A percentile compares a stretch with the other conserved stretches of the same genome.
These are phyloP conservation scores for Kitagawia praeruptora DNA, from an alignment of 129 eudicot species.

Conservation along the genomic window DNA sequence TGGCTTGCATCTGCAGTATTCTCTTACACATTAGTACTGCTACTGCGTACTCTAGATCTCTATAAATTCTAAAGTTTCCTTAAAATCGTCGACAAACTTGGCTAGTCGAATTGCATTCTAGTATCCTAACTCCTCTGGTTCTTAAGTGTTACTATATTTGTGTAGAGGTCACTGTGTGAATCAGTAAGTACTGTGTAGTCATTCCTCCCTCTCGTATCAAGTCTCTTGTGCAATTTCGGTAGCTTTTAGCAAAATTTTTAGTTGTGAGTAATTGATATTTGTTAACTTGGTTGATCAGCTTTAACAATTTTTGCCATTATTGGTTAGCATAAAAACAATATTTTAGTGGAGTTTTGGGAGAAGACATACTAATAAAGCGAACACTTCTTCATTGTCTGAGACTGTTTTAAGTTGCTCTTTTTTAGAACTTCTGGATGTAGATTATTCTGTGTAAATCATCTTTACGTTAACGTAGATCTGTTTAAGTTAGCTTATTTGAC, in stretches of 20 bases:
- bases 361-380: too few relatives aligned
- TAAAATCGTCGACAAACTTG: not conserved
- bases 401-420: too few relatives aligned
- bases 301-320: not conserved
- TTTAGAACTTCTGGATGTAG: too few relatives aligned
- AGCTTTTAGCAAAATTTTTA: not conserved
- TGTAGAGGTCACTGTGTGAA: not conserved
- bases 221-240: not conserved
- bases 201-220: not conserved
- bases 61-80: not conserved
- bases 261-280: not conserved
- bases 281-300: not conserved
- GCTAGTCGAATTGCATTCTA: not conserved
- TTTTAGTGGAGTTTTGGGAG: not conserved
- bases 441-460: too few relatives aligned
- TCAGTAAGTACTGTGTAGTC: not conserved
- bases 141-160: not conserved
- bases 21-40: not conserved
- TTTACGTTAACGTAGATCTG: not conserved
- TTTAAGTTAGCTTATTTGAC: not conserved
- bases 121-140: conserved; percentile 8
- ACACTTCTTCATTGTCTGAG: too few relatives aligned
- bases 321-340: not conserved
- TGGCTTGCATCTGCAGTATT: conserved; percentile 28
- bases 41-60: conserved; percentile 22